Base-by-base conservation (phyloP, 2,329 filamentous ascomycete species). In the Fusarium sp. region DNA sequence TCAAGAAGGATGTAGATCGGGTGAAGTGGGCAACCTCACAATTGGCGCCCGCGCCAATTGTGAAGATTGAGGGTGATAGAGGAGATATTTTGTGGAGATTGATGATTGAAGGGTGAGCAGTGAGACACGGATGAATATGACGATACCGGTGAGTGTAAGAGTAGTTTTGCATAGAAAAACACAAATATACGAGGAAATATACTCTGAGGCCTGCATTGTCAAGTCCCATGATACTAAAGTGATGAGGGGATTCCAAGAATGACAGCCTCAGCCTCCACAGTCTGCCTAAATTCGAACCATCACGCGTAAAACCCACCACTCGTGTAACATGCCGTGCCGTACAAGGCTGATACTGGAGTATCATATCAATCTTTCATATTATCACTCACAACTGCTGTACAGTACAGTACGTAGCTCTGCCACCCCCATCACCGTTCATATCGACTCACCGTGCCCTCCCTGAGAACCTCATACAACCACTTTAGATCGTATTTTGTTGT, bases 261-360 rank as follows among this genome's bases (percentile, higher is more conserved):
- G 60, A 66, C 40, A 63, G 21, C 64, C 68, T 66, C 64, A 74
- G 71, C 72, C 72, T 67, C 72, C 72, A 75, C 54, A 47, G 57
- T 70, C 69, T 74, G 72, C 72, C 72, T 73, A 74, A 73, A 63
- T 69, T 53, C 72, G 58, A 60, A 73, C 67, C 71, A 60, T 60
- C 59, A 50, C 46, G 12, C 44, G 44, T 54, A 46, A 23, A 60
- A 56, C 56, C 59, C 66, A 66, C 66, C 57, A 71, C 25, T 70
- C n/a, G 62, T 16, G 57, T 23, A 32, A 33, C 33, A 23, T 33
- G 53, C 52, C 49, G 71, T 72, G 71, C 71, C 71, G 71, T 67
- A 73, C 67, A 46, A 68, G 71, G 67, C 71, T 73, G 71, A 73
- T 70, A 69, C 11, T 32, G 50, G 50, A 28, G 38, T 42, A 44